Evolutionary conservation across 768 basidiomycete genomes (phyloP).

Genomic region (Coprinopsis marcescibilis): DNA sequence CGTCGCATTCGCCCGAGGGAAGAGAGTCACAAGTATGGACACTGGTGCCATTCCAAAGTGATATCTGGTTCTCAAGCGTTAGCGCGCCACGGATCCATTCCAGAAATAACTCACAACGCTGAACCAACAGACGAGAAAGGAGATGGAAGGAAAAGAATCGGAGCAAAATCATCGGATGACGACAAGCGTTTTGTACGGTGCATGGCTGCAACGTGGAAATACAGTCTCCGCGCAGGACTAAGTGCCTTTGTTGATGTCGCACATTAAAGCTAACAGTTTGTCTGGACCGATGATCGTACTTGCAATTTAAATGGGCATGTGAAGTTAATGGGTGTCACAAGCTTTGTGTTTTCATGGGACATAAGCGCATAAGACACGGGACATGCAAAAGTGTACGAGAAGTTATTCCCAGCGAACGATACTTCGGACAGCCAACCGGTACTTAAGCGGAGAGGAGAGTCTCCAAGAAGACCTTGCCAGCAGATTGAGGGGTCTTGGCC

Average conservation of each 20-base stretch:
- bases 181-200: not conserved
- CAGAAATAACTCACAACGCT: not conserved
- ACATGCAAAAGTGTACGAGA: constrained; percentile 3
- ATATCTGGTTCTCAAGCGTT: too few species aligned
- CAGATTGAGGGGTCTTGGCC: constrained; percentile 53
- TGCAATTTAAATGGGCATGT: too few species aligned
- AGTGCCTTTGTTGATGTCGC: too few species aligned
- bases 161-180: not conserved
- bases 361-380: constrained; percentile 9
- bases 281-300: too few species aligned
- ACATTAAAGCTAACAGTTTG: too few species aligned
- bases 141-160: not conserved
- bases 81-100: too few species aligned
- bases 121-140: not conserved
- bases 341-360: constrained; percentile 1
- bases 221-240: too few species aligned
- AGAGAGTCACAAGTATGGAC: not conserved
- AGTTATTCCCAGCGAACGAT: too few species aligned
- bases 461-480: constrained; percentile 79
- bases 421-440: not conserved
- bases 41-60: not conserved
- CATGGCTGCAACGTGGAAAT: constrained; percentile 1
- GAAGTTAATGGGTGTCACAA: not conserved
- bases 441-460: constrained; percentile 81
- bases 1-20: constrained; percentile 1